Evolutionary conservation across 2,329 filamentous ascomycete species (phyloP), one percentile per base, ranked within the genome.

Genomic region (Cytospora chrysosperma): DNA sequence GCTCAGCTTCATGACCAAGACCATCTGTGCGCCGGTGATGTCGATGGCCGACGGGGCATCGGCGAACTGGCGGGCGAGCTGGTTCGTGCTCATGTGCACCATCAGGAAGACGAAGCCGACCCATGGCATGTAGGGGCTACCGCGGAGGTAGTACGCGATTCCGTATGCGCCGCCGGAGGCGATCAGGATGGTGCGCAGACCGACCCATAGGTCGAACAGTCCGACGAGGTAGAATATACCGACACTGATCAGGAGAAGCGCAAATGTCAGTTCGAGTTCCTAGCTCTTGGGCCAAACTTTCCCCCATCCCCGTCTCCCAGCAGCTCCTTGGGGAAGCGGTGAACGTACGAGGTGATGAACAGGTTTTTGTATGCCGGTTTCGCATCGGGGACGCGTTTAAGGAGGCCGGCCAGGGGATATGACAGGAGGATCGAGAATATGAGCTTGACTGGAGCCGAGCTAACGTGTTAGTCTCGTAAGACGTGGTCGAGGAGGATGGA

Each of bases 1-100:
- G 26, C 88, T 92, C 40, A 99, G 86, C 77, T 99, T 99, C 92
- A 99, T 99, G 67, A 98, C 89, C 70, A 98, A 79, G 37, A 99
- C 95, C 95, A 99, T 99, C 76, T 99, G 95, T 1, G 94, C 93
- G 49, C 90, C 93, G 0, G 94, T 97, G 69, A 99, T 93, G 74
- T 99, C 95, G 64, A 97, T 82, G 1, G 79, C 77, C 47, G 85
- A 82, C 0, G 91, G 85, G 66, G 86, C 82, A 69, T 90, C 82
- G 47, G 84, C 79, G 47, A 88, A 85, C 75, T 96, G 92, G 47
- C 96, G 90, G 63, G 86, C 80, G 67, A 99, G 89, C 75, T 99
- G 95, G 74, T 87, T 96, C 71, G 94, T 75, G 53, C 93, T 94
- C 89, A 98, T 91, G 77, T 99, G 94, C 61, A 88, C 89, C 94